phyloP scores from a whole-genome alignment of 148 eudicot genomes.

The Rhododendron henanense region DNA sequence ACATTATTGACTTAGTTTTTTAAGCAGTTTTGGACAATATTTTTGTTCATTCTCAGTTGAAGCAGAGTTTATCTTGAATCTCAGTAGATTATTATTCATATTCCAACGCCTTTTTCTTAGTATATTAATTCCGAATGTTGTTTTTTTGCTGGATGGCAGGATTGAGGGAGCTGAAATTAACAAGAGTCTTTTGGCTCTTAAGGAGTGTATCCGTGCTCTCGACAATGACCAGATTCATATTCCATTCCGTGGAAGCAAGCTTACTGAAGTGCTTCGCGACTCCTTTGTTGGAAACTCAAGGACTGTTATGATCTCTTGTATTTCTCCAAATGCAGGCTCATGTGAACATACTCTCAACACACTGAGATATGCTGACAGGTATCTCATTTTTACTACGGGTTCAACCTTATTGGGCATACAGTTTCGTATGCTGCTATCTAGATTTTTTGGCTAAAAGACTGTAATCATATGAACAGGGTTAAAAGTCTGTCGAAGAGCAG shows the following conservation, averaged over 20 bases:
- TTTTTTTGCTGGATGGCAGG: slow-evolving; percentile 36
- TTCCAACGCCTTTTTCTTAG: neutral
- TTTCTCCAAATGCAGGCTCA: slow-evolving; percentile 92
- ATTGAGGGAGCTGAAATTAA: slow-evolving; percentile 99
- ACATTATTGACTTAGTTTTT: neutral
- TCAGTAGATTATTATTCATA: neutral
- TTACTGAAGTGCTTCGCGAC: slow-evolving; percentile 99
- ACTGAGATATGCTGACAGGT: slow-evolving; percentile 99
- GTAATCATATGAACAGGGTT: slow-evolving; percentile 55
- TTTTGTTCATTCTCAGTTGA: neutral
- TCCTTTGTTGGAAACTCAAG: slow-evolving; percentile 98
- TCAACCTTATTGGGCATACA: neutral
- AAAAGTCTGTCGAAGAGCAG: slow-evolving; percentile 93
- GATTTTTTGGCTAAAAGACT: neutral
- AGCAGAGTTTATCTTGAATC: neutral
- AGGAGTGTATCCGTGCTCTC: slow-evolving; percentile 99
- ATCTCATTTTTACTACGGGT: slow-evolving; percentile 8
- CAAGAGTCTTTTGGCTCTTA: slow-evolving; percentile 94
- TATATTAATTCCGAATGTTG: neutral
- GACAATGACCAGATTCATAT: slow-evolving; percentile 97
- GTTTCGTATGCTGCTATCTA: neutral
- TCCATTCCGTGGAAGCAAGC: slow-evolving; percentile 99
- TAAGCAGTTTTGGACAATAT: neutral
- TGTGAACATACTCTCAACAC: slow-evolving; percentile 99
- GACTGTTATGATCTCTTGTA: slow-evolving; percentile 99